Evolutionary conservation across 169 alveolate genomes (phyloP).

Genomic region (Babesia bovis): DNA sequence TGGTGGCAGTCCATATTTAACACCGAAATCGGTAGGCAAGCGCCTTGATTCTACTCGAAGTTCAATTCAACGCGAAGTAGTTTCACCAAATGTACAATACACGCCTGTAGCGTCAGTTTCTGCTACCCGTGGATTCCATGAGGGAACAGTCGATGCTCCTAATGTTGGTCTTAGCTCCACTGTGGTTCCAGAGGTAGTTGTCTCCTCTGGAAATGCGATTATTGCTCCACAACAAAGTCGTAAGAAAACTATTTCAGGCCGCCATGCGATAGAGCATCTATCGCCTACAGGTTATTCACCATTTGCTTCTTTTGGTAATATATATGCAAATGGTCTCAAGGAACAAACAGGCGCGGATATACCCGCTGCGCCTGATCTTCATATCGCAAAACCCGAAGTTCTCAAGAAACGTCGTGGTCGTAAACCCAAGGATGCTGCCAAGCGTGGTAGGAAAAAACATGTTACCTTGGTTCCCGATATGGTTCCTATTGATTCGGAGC

Average conservation of each 20-base stretch:
- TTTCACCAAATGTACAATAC: not conserved
- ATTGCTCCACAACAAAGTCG: constrained; percentile 8
- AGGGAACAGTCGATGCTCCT: not conserved
- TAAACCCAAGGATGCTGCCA: not conserved
- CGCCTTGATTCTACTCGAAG: not conserved
- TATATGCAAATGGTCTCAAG: constrained; percentile 17
- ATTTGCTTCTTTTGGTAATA: constrained; percentile 32
- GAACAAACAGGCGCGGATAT: not conserved
- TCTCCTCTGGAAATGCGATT: not conserved
- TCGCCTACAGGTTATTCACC: constrained; percentile 40
- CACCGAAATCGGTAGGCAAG: not conserved
- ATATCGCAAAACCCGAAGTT: not conserved
- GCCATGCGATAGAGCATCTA: not conserved
- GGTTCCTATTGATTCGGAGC: not conserved
- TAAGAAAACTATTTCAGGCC: constrained; percentile 17
- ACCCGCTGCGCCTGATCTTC: not conserved
- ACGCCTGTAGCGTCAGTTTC: not conserved
- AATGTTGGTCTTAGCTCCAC: not conserved
- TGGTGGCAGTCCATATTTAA: not conserved
- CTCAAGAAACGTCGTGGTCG: not conserved
- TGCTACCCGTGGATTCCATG: not conserved
- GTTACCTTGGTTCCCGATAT: not conserved
- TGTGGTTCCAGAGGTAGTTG: not conserved
- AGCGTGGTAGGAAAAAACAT: constrained; percentile 6
- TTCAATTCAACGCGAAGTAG: not conserved